phyloP scores from a whole-genome alignment of 805 yeast genomes.

The Danielozyma ontarioensis region DNA sequence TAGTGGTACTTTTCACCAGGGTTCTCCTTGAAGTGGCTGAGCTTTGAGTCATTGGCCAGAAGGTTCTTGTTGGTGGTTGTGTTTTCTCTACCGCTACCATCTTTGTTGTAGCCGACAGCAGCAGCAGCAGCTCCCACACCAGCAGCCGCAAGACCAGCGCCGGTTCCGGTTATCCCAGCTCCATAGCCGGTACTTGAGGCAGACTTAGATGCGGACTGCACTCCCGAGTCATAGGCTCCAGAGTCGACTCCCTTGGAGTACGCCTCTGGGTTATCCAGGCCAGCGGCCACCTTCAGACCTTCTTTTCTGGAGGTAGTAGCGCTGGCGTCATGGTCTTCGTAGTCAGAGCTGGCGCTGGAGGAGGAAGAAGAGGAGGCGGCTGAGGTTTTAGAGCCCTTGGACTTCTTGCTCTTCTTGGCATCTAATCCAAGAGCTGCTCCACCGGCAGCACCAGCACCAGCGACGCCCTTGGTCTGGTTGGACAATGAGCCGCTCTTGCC shows the following conservation, averaged over 20 bases:
- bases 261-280: background rate
- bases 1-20: too few species aligned
- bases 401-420: background rate
- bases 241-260: background rate
- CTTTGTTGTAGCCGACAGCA: too few species aligned
- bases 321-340: background rate
- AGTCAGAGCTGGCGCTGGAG: background rate
- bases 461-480: constrained; percentile 1
- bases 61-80: too few species aligned
- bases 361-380: background rate
- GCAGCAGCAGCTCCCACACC: constrained; percentile 6
- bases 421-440: constrained; percentile 3
- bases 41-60: too few species aligned
- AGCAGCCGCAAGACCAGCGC: constrained; percentile 4
- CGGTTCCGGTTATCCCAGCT: constrained; percentile 3
- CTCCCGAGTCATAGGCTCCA: constrained; percentile 11
- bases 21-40: too few species aligned
- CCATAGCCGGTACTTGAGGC: background rate
- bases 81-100: too few species aligned
- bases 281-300: background rate
- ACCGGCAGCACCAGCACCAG: background rate
- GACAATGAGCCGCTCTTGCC: constrained; percentile 9
- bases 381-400: background rate
- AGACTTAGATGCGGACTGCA: constrained; percentile 3
- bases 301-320: background rate